A percentile compares a stretch with the other conserved stretches of the same genome.
These are phyloP conservation scores for Populus deltoides DNA, from an alignment of 345 rosid species.

Conservation along the genomic window DNA sequence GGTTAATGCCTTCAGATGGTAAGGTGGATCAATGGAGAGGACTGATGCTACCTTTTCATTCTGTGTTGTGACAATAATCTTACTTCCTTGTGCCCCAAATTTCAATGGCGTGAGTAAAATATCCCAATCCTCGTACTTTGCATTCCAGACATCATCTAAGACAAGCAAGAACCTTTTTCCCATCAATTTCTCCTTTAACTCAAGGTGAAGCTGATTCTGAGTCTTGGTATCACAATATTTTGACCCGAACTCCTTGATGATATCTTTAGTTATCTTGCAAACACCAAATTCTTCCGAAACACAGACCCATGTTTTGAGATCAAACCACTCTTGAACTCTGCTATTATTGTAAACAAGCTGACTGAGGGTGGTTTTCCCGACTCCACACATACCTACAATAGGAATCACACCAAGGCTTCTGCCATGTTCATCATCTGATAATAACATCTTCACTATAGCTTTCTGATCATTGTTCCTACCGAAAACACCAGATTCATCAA, in stretches of 20 bases:
- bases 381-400: conserved; percentile 17
- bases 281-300: conserved; percentile 1
- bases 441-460: background rate
- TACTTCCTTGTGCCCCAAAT: background rate
- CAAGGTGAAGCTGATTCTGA: background rate
- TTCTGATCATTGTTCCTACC: conserved; percentile 21
- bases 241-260: background rate
- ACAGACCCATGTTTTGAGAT: conserved; percentile 6
- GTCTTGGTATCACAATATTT: background rate
- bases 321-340: background rate
- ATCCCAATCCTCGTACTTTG: background rate
- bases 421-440: background rate
- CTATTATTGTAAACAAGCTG: conserved; percentile 6
- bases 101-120: background rate
- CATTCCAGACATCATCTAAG: background rate
- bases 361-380: background rate
- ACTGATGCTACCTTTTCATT: background rate
- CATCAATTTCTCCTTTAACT: background rate
- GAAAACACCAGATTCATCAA: conserved; percentile 24
- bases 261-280: background rate
- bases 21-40: too few species aligned
- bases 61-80: background rate
- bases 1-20: background rate
- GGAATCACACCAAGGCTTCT: conserved; percentile 16
- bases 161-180: background rate